A percentile compares a stretch with the other conserved stretches of the same genome.
These are phyloP conservation scores for Fusarium mundagurra DNA, from an alignment of 2,329 filamentous ascomycete species.

Conservation along the genomic window DNA sequence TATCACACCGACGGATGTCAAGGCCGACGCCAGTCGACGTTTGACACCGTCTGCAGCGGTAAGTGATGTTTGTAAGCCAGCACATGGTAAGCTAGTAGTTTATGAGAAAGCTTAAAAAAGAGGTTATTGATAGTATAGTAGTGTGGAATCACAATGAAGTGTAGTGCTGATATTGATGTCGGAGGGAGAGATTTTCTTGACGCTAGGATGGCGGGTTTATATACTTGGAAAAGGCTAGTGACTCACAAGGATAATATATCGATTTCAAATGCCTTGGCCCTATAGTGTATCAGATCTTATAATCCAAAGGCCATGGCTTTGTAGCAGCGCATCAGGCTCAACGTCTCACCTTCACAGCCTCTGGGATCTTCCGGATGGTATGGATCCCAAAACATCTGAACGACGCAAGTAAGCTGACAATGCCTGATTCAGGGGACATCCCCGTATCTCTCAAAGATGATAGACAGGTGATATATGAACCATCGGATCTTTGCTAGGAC, in stretches of 20 bases:
- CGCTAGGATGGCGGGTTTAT: neutral
- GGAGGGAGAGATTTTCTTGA: no score
- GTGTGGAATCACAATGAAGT: neutral
- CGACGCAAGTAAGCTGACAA: no score
- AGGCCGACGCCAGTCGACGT: neutral
- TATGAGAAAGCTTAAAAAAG: rapidly evolving
- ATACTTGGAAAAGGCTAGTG: neutral
- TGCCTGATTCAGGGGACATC: neutral
- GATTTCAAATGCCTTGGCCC: rapidly evolving
- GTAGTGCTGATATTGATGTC: no score
- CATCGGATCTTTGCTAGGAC: neutral
- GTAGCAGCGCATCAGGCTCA: no score
- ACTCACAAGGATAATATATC: rapidly evolving
- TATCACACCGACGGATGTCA: neutral
- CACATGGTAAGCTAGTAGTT: neutral
- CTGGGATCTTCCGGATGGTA: no score
- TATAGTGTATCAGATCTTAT: no score
- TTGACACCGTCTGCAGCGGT: neutral
- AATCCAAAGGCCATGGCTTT: rapidly evolving
- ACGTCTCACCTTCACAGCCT: neutral
- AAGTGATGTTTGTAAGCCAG: neutral
- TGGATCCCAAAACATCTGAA: neutral
- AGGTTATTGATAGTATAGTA: neutral
- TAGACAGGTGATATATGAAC: rapidly evolving
- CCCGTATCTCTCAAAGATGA: rapidly evolving